Percentiles rank a stretch among this genome's conserved stretches.
phyloP scores from a whole-genome alignment of 1,139 yeast genomes.

The Lodderomyces elongisporus region DNA sequence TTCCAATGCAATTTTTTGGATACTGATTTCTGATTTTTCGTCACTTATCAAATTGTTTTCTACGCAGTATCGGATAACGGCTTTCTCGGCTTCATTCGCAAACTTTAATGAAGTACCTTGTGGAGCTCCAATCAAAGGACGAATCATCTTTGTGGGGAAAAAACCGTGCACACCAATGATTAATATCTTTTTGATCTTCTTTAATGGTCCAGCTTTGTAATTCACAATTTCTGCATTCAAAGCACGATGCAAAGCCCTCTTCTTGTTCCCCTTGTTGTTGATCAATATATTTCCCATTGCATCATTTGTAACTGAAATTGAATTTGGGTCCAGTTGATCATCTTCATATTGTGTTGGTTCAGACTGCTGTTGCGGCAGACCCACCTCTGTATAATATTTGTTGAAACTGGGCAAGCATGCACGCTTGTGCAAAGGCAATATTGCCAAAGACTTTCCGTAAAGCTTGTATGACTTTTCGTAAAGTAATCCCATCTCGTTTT shows the following conservation, averaged over 20 bases:
- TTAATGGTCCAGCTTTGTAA: constrained; percentile 28
- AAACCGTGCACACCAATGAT: constrained; percentile 95
- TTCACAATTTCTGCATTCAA: constrained; percentile 24
- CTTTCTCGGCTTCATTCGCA: constrained; percentile 79
- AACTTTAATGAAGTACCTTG: constrained; percentile 88
- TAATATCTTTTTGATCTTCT: constrained; percentile 49
- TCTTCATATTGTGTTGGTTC: constrained; percentile 25
- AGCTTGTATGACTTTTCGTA: constrained; percentile 38
- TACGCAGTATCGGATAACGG: constrained; percentile 68
- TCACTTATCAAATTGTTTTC: constrained; percentile 44
- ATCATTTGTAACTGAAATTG: constrained; percentile 39
- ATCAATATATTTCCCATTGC: constrained; percentile 43
- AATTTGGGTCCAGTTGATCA: constrained; percentile 26
- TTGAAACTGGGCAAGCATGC: constrained; percentile 43
- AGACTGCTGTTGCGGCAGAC: neutral
- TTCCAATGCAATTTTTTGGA: constrained; percentile 88
- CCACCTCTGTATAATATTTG: constrained; percentile 20
- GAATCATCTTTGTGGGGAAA: constrained; percentile 78
- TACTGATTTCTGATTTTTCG: constrained; percentile 45
- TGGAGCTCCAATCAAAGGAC: constrained; percentile 88
- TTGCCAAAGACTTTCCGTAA: constrained; percentile 37
- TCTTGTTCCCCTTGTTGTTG: constrained; percentile 15
- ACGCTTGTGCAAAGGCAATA: constrained; percentile 33
- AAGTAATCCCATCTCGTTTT: constrained; percentile 32
- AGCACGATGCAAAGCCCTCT: constrained; percentile 9